Evolutionary conservation across 2,329 filamentous ascomycete species (phyloP).

Genomic region (Catunica adiposa): DNA sequence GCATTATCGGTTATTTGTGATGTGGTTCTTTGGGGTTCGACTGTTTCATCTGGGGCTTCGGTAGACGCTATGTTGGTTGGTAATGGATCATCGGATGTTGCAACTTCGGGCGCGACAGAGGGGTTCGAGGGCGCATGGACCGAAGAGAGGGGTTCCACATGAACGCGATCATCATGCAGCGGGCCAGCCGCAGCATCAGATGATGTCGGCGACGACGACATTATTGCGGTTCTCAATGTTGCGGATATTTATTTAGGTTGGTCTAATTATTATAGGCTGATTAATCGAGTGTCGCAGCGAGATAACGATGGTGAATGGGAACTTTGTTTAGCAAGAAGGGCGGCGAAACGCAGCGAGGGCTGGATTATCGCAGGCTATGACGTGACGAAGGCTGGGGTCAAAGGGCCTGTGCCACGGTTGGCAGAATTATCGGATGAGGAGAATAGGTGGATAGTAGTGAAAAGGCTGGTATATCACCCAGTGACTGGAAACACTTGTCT

Average conservation of each 20-base stretch:
- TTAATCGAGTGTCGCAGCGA: neutral
- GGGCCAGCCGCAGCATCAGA: no score
- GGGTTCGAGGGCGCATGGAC: neutral
- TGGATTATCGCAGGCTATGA: constrained; percentile 1
- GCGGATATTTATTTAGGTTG: neutral
- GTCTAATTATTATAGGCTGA: no score
- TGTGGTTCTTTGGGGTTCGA: no score
- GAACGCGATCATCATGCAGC: neutral
- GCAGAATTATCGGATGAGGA: no score
- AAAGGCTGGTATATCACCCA: no score
- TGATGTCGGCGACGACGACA: no score
- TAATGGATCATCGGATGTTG: no score
- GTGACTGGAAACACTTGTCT: no score
- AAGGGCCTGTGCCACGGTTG: constrained; percentile 3
- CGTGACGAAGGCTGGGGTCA: constrained; percentile 5
- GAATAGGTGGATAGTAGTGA: no score
- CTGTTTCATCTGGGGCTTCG: no score
- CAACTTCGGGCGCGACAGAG: neutral
- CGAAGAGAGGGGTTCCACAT: neutral
- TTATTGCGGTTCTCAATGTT: neutral
- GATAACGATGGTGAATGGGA: neutral
- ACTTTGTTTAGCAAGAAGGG: neutral
- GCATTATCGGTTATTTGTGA: no score
- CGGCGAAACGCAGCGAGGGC: neutral
- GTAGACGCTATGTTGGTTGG: no score